These are phyloP conservation scores for Xylariaceae sp. DNA, from an alignment of 2,329 filamentous ascomycete species.

Conservation along the genomic window DNA sequence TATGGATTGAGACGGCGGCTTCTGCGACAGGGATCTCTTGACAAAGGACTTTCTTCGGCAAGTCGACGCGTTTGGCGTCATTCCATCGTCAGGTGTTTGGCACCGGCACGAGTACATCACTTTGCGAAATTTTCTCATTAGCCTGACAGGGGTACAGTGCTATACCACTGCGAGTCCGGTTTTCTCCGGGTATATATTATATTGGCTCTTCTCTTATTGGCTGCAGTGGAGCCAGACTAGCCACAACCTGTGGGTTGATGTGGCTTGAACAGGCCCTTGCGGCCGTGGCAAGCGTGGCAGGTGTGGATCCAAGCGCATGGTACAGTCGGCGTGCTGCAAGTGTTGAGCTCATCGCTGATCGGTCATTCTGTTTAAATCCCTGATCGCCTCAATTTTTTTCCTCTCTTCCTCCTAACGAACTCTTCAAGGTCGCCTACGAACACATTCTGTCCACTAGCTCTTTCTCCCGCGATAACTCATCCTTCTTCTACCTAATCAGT, in stretches of 20 bases:
- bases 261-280: conserved; percentile 38
- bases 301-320: conserved; percentile 21
- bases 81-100: background rate
- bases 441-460: conserved; percentile 17
- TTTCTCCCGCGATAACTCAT: conserved; percentile 15
- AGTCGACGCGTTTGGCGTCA: conserved; percentile 4
- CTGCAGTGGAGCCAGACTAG: no score
- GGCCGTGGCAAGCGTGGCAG: background rate
- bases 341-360: conserved; percentile 44
- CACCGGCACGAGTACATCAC: background rate
- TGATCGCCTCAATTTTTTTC: conserved; percentile 37
- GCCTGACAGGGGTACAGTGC: conserved; percentile 11
- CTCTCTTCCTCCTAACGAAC: conserved; percentile 13
- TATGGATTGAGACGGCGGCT: background rate
- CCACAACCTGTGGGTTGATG: no score
- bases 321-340: conserved; percentile 25
- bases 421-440: conserved; percentile 9
- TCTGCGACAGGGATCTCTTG: background rate
- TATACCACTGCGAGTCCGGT: conserved; percentile 26
- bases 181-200: conserved; percentile 39
- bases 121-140: conserved; percentile 19
- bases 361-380: conserved; percentile 38
- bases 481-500: conserved; percentile 32
- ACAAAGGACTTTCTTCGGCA: background rate
- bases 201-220: conserved; percentile 47